Base-by-base conservation (phyloP, 495 filamentous ascomycete species). In the Xylaria scruposa region DNA sequence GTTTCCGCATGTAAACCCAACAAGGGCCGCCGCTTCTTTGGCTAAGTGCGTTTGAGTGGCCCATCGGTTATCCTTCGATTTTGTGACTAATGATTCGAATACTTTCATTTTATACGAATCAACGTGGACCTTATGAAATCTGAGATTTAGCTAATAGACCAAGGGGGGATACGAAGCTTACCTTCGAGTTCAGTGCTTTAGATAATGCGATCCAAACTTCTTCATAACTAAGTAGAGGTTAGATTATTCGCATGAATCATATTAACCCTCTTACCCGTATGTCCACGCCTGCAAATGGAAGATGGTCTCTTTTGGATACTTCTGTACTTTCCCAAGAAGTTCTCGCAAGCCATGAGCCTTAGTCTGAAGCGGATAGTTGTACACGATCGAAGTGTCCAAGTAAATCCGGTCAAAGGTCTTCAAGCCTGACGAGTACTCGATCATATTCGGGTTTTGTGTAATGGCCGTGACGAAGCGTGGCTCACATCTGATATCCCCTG, bases 271-370 rank as follows among this genome's bases (percentile, higher is more conserved):
- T 76, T 87, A 91, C 63, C 95, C 95, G 78, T 96, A 97, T 1
- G 95, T 98, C 95, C 95, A 98, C 3, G 94, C 88, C 61, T 93
- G 86, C 61, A 98, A 88, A 79, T 97, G 92, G 75, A 98, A 97
- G 6, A 90, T 81, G 0, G 93, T 97, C 29, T 95, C 88, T 12
- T 83, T 68, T 0, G 94, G 92, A 79, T 96, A 97, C 13, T 82
- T 74, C 0, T 82, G 76, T 0, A 97, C 84, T 76, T 94, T 92
- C 36, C 85, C 77, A 3, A 97, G 76, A 3, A 98, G 86, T 77
- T 97, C 94, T 4, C 81, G 77, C 13, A 98, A 80, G 0, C 94
- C 95, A 40, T 94, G 89, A 4, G 92, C 89, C 78, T 92, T 90
- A 4, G 86, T 81, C 33, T 84, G 85, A 46, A 89, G 84, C 7